Percentiles rank a stretch among this genome's conserved stretches.
These are phyloP conservation scores for Ganoderma leucocontextum DNA, from an alignment of 1,284 basidiomycete genomes.

Conservation along the genomic window DNA sequence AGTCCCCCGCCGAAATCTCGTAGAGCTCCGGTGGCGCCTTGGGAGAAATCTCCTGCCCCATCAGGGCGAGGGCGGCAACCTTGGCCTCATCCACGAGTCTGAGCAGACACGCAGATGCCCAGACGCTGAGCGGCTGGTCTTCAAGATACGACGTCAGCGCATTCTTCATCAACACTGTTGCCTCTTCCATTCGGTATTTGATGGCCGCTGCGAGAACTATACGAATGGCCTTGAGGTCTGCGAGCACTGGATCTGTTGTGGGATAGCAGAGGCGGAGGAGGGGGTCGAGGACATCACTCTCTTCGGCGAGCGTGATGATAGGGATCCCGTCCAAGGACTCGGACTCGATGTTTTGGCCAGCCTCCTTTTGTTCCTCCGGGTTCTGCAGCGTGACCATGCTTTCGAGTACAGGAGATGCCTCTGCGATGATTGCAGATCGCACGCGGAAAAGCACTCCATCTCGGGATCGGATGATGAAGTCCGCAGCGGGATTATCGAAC, in stretches of 20 bases:
- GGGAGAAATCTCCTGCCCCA: constrained; percentile 11
- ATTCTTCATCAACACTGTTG: constrained; percentile 12
- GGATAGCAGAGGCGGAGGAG: constrained; percentile 38
- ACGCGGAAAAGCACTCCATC: constrained; percentile 25
- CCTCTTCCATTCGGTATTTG: constrained; percentile 30
- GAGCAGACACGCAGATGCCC: constrained; percentile 18
- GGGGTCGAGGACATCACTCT: constrained; percentile 25
- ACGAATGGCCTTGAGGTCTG: constrained; percentile 17
- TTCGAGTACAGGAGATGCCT: constrained; percentile 43
- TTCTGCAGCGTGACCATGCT: too few species aligned
- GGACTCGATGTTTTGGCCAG: too few species aligned
- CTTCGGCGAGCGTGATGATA: constrained; percentile 22
- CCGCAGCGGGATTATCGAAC: constrained; percentile 26
- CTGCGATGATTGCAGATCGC: constrained; percentile 21
- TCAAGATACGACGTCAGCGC: neutral
- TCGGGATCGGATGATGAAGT: constrained; percentile 41
- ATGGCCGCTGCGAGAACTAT: constrained; percentile 21
- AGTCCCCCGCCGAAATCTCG: constrained; percentile 24
- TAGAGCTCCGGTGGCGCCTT: constrained; percentile 20
- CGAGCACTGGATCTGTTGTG: constrained; percentile 20
- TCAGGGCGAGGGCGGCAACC: constrained; percentile 6
- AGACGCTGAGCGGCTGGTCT: constrained; percentile 14
- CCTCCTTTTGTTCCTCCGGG: too few species aligned
- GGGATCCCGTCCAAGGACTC: constrained; percentile 1
- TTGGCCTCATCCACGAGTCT: constrained; percentile 11